phyloP scores from a whole-genome alignment of 2,329 filamentous ascomycete genomes.

The Cadophora luteo-olivacea region DNA sequence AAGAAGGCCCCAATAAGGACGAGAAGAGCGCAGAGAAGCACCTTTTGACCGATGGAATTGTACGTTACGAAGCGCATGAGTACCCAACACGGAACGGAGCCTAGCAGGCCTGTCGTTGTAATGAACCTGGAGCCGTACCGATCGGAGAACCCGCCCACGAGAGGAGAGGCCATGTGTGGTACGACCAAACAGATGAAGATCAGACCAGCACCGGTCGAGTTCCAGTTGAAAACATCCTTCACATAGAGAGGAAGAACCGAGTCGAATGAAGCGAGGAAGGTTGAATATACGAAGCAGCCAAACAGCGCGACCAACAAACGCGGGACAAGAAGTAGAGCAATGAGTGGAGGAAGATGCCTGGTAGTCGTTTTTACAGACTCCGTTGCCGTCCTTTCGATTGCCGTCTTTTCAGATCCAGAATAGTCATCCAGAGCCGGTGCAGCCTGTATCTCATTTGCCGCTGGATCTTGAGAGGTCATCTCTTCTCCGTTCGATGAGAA shows the following conservation, averaged over 20 bases:
- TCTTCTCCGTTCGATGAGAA: neutral
- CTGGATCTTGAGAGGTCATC: neutral
- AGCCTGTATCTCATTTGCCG: slow-evolving; percentile 23
- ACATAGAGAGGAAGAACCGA: slow-evolving; percentile 62
- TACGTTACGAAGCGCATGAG: slow-evolving; percentile 68
- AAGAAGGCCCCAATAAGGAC: slow-evolving; percentile 63
- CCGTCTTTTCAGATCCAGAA: slow-evolving; percentile 13
- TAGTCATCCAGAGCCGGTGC: slow-evolving; percentile 7
- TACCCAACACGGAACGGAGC: slow-evolving; percentile 63
- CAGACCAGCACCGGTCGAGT: slow-evolving; percentile 61
- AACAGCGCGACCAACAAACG: slow-evolving; percentile 50
- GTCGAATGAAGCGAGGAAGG: slow-evolving; percentile 59
- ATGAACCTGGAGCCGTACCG: slow-evolving; percentile 66
- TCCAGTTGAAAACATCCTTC: slow-evolving; percentile 59
- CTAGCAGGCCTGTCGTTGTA: slow-evolving; percentile 62
- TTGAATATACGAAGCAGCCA: slow-evolving; percentile 53
- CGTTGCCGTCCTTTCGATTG: neutral
- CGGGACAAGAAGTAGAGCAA: slow-evolving; percentile 48
- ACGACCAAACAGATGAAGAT: slow-evolving; percentile 64
- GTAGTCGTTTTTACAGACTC: slow-evolving; percentile 11
- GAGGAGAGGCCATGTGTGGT: slow-evolving; percentile 64
- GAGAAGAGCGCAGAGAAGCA: slow-evolving; percentile 69
- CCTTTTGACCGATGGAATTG: slow-evolving; percentile 65
- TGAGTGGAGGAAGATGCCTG: slow-evolving; percentile 41
- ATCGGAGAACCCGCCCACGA: slow-evolving; percentile 57